These are phyloP conservation scores for Tulasnella sp. DNA, from an alignment of 768 basidiomycete genomes.

Conservation along the genomic window DNA sequence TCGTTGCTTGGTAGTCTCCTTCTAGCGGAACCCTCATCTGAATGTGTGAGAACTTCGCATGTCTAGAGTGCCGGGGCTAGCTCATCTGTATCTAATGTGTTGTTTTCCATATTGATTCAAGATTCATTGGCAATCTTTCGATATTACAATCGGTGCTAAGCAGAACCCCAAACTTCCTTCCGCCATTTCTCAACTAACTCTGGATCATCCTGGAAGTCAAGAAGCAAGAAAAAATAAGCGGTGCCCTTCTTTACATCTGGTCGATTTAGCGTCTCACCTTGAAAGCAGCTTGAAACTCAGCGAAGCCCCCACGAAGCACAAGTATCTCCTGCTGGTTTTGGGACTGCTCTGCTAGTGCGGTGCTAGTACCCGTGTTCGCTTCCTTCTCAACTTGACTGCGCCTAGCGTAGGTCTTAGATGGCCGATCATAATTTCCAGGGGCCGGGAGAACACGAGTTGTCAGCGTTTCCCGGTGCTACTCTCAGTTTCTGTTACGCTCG, in stretches of 20 bases:
- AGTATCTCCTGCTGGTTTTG: slow-evolving; percentile 58
- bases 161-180: slow-evolving; percentile 40
- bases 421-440: no score
- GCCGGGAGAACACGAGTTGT: no score
- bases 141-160: not conserved
- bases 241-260: not conserved
- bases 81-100: not conserved
- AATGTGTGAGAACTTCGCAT: slow-evolving; percentile 38
- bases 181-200: slow-evolving; percentile 76
- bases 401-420: slow-evolving; percentile 61
- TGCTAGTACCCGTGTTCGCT: slow-evolving; percentile 49
- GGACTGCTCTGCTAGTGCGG: slow-evolving; percentile 40
- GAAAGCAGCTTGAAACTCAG: slow-evolving; percentile 66
- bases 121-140: not conserved
- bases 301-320: slow-evolving; percentile 74
- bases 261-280: slow-evolving; percentile 24
- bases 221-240: slow-evolving; percentile 32
- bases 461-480: no score
- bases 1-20: not conserved
- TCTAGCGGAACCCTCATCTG: no score
- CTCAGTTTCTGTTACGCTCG: not conserved
- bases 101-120: not conserved
- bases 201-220: slow-evolving; percentile 58
- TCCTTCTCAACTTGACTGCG: slow-evolving; percentile 46
- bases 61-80: not conserved